Conservation (phyloP, 2,329 filamentous ascomycete species). For the Ophiostoma ulmi region DNA sequence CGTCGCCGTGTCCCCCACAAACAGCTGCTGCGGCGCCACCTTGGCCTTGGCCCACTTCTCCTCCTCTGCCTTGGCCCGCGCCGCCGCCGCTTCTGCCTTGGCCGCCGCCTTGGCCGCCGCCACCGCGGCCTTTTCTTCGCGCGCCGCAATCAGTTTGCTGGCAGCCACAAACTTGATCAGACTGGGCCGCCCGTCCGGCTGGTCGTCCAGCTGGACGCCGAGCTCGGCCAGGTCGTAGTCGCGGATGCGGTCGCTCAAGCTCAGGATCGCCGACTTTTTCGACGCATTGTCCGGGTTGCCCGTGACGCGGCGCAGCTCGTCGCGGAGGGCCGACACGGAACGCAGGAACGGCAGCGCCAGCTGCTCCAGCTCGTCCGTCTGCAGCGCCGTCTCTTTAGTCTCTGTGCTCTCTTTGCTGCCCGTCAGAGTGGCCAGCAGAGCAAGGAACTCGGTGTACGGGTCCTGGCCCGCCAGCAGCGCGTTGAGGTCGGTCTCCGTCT, state of each 20-base stretch:
- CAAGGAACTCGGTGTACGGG: slow-evolving; percentile 22
- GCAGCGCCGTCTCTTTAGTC: neutral
- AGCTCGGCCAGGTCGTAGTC: slow-evolving; percentile 61
- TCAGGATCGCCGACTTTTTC: slow-evolving; percentile 39
- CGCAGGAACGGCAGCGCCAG: slow-evolving; percentile 56
- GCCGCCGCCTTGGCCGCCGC: slow-evolving; percentile 47
- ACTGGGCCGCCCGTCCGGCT: slow-evolving; percentile 47
- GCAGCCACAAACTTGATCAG: slow-evolving; percentile 60
- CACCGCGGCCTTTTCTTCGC: slow-evolving; percentile 49
- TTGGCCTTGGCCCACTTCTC: slow-evolving; percentile 31
- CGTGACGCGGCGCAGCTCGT: slow-evolving; percentile 34
- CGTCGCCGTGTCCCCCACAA: slow-evolving; percentile 42
- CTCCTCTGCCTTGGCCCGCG: slow-evolving; percentile 36
- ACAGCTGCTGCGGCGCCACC: slow-evolving; percentile 33
- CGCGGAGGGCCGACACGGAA: slow-evolving; percentile 43
- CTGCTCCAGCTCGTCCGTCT: slow-evolving; percentile 24
- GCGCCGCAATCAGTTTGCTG: slow-evolving; percentile 47
- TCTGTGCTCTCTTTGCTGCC: neutral
- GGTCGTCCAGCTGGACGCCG: slow-evolving; percentile 66
- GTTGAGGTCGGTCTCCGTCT: slow-evolving; percentile 13
- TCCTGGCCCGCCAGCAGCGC: slow-evolving; percentile 21
- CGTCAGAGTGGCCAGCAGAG: neutral
- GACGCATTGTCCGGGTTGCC: slow-evolving; percentile 1
- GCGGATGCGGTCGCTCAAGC: slow-evolving; percentile 60
- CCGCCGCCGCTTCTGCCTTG: slow-evolving; percentile 41